phyloP scores from a whole-genome alignment of 2,329 filamentous ascomycete genomes.

The Xylaria arbuscula region DNA sequence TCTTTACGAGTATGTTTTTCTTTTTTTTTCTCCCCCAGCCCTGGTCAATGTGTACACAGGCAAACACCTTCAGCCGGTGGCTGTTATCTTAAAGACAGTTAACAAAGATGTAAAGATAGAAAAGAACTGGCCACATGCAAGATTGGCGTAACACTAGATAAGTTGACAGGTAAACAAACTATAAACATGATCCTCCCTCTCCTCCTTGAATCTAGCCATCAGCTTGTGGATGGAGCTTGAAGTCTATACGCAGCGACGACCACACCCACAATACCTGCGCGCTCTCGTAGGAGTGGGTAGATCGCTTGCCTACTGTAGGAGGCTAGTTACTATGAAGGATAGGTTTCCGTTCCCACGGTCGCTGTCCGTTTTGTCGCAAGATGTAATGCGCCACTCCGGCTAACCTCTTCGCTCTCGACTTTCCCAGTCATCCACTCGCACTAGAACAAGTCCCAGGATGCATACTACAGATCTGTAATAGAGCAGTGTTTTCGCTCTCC shows the following conservation, averaged over 20 bases:
- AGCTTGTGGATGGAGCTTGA: not conserved
- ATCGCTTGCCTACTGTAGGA: conserved; percentile 27
- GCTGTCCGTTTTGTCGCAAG: conserved; percentile 22
- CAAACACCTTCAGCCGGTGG: not conserved
- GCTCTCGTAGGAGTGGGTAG: conserved; percentile 12
- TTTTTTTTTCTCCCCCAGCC: not conserved
- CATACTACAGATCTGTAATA: conserved; percentile 18
- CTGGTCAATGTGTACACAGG: not conserved
- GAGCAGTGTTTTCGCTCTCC: conserved; percentile 28
- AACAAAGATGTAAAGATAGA: not conserved
- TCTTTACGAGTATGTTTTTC: conserved; percentile 20
- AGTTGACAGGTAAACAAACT: not conserved
- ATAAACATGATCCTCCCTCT: not conserved
- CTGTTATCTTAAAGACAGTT: not conserved
- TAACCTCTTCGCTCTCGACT: conserved; percentile 12
- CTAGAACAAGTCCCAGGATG: conserved; percentile 33
- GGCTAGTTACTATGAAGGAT: conserved; percentile 27
- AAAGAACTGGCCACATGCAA: not conserved
- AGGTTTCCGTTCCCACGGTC: conserved; percentile 25
- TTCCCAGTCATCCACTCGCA: conserved; percentile 14
- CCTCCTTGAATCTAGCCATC: not conserved
- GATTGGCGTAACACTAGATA: not conserved
- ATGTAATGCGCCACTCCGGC: conserved; percentile 17
- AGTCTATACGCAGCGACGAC: not conserved
- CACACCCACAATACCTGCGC: conserved; percentile 7